Conservation (phyloP, 2,329 filamentous ascomycete species). For the Gyromitra esculenta region DNA sequence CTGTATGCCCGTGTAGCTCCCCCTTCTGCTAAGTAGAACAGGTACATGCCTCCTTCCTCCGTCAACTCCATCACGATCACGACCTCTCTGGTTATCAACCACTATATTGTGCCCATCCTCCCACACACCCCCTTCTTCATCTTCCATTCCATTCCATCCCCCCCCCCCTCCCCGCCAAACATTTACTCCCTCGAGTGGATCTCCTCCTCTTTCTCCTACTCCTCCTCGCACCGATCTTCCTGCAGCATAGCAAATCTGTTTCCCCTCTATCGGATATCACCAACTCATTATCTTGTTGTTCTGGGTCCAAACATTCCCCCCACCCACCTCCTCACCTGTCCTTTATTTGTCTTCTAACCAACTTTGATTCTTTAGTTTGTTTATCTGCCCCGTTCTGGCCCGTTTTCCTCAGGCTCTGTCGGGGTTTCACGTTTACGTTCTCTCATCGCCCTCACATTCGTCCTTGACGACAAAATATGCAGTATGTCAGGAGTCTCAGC, state of each 20-base stretch:
- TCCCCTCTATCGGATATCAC: slow-evolving; percentile 22
- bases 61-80: slow-evolving; percentile 9
- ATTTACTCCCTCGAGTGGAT: slow-evolving; percentile 9
- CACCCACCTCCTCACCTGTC: neutral
- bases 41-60: neutral
- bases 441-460: slow-evolving; percentile 33
- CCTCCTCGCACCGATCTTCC: neutral
- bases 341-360: slow-evolving; percentile 4
- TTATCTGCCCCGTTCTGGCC: neutral
- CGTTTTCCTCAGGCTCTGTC: slow-evolving; percentile 25
- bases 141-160: neutral
- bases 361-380: slow-evolving; percentile 8
- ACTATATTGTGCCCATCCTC: neutral
- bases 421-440: slow-evolving; percentile 18
- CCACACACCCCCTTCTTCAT: neutral
- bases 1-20: neutral
- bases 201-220: neutral
- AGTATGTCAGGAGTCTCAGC: slow-evolving; percentile 96
- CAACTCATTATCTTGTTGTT: slow-evolving; percentile 42
- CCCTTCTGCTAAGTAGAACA: too few relatives aligned
- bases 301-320: neutral
- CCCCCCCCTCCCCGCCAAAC: neutral
- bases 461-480: slow-evolving; percentile 70
- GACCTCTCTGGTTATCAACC: slow-evolving; percentile 5
- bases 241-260: slow-evolving; percentile 19